A percentile compares a stretch with the other conserved stretches of the same genome.
These are phyloP conservation scores for Paxillus involutus DNA, from an alignment of 768 basidiomycete species.

Conservation along the genomic window DNA sequence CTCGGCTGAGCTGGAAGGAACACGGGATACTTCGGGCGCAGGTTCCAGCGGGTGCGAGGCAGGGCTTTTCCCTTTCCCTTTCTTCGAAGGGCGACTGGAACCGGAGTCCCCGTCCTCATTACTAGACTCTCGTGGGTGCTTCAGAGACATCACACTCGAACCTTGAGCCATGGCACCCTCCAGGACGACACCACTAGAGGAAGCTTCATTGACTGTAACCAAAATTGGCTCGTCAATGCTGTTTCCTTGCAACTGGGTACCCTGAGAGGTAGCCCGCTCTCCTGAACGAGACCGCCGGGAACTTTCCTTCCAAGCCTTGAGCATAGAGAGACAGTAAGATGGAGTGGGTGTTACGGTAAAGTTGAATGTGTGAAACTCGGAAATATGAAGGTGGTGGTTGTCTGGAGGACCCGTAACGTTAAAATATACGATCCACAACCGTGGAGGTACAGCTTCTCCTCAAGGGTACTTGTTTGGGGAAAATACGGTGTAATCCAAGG, in stretches of 20 bases:
- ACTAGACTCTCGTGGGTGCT: slow-evolving; percentile 11
- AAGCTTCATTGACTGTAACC: slow-evolving; percentile 17
- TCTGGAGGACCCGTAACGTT: too few species aligned
- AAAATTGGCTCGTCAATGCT: slow-evolving; percentile 24
- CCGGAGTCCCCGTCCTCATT: slow-evolving; percentile 1
- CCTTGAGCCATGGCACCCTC: slow-evolving; percentile 5
- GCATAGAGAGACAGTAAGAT: slow-evolving; percentile 10
- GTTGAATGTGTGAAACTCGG: background rate
- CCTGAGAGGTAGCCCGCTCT: slow-evolving; percentile 13
- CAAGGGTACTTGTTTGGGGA: too few species aligned
- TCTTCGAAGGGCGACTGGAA: slow-evolving; percentile 10
- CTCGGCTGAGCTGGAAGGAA: slow-evolving; percentile 6
- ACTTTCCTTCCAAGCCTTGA: slow-evolving; percentile 23
- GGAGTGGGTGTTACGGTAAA: background rate
- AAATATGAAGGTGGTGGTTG: background rate
- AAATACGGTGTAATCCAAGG: too few species aligned
- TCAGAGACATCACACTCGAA: slow-evolving; percentile 10
- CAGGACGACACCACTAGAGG: slow-evolving; percentile 9
- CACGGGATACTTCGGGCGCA: background rate
- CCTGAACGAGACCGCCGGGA: slow-evolving; percentile 6
- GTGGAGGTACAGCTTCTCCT: too few species aligned
- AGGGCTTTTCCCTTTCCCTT: background rate
- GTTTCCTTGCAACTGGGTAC: slow-evolving; percentile 28
- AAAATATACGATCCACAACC: too few species aligned
- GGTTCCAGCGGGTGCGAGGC: background rate